Evolutionary conservation across 805 yeast species (phyloP).

Genomic region (Pichia deserticola): DNA sequence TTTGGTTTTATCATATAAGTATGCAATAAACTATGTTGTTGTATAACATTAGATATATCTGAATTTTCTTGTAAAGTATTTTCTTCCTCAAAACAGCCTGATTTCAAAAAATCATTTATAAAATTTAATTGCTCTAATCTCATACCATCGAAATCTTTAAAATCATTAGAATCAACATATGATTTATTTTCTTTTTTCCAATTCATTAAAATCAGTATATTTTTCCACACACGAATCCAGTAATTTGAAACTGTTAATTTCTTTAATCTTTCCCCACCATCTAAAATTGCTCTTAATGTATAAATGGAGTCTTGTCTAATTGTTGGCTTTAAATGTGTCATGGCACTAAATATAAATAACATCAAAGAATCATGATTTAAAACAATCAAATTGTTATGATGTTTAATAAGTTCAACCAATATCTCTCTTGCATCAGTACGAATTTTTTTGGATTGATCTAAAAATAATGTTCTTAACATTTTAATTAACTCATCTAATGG

Average conservation of each 20-base stretch:
- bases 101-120: constrained; percentile 23
- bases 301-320: constrained; percentile 70
- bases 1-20: constrained; percentile 47
- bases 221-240: constrained; percentile 62
- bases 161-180: constrained; percentile 14
- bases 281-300: constrained; percentile 54
- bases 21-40: constrained; percentile 40
- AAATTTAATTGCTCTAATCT: constrained; percentile 32
- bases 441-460: constrained; percentile 62
- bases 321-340: constrained; percentile 82
- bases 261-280: constrained; percentile 24
- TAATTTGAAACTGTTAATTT: constrained; percentile 46
- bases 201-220: constrained; percentile 62
- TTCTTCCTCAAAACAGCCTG: constrained; percentile 20
- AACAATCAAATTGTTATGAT: constrained; percentile 34
- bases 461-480: constrained; percentile 52
- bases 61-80: neutral
- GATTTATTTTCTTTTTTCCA: constrained; percentile 41
- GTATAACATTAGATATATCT: constrained; percentile 3
- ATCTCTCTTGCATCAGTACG: constrained; percentile 16
- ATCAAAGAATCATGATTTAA: constrained; percentile 54
- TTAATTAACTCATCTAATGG: constrained; percentile 50
- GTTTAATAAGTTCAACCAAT: constrained; percentile 5
- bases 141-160: constrained; percentile 14
- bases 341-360: constrained; percentile 79